phyloP scores from a whole-genome alignment of 805 yeast species.

The Kluyveromyces siamensis region DNA sequence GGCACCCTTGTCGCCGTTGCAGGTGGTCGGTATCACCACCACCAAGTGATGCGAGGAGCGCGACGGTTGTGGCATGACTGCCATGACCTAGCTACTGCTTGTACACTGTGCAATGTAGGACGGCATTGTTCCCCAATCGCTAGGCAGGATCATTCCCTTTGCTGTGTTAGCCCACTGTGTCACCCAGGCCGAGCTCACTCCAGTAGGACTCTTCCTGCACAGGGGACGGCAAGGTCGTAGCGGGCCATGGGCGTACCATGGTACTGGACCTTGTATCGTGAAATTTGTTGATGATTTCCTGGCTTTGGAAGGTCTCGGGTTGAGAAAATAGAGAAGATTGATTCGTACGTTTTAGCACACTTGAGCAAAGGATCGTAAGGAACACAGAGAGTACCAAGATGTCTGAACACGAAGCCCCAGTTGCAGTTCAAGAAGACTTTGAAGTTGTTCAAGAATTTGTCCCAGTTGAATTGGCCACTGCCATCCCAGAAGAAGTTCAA shows the following conservation, averaged over 20 bases:
- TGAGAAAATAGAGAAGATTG: background rate
- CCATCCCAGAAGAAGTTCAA: slow-evolving; percentile 94
- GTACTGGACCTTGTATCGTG: background rate
- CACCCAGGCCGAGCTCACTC: background rate
- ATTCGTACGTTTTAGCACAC: background rate
- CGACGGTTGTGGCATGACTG: too few relatives aligned
- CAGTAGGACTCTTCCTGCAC: background rate
- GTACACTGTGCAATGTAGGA: too few relatives aligned
- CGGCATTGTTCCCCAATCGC: too few relatives aligned
- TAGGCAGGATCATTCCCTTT: too few relatives aligned
- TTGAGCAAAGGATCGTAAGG: slow-evolving; percentile 5
- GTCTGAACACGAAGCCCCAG: slow-evolving; percentile 80
- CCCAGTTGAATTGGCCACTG: slow-evolving; percentile 81
- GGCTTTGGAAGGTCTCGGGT: background rate
- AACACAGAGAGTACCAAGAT: slow-evolving; percentile 33
- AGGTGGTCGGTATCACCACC: too few relatives aligned
- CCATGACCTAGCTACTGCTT: too few relatives aligned
- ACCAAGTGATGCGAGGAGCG: too few relatives aligned
- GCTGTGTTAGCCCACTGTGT: too few relatives aligned
- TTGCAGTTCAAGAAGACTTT: slow-evolving; percentile 47
- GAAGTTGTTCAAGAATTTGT: slow-evolving; percentile 65
- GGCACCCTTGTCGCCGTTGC: too few relatives aligned
- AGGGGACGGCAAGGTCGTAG: background rate
- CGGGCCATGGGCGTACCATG: background rate
- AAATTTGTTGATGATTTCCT: background rate